phyloP scores from a whole-genome alignment of 345 rosid species.

The Raphanus raphanistrum region DNA sequence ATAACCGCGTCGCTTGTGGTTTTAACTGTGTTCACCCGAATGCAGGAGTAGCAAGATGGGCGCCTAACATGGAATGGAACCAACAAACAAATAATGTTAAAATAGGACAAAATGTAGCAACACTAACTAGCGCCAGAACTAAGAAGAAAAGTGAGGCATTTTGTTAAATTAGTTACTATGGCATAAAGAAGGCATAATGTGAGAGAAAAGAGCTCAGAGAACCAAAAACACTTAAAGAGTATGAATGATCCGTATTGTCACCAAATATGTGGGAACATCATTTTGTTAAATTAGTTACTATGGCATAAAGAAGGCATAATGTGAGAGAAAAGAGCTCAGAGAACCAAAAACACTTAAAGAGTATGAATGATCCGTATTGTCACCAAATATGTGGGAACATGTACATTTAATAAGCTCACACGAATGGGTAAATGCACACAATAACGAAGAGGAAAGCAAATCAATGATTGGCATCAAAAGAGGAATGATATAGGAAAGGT shows the following conservation, averaged over 20 bases:
- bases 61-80: conserved; percentile 43
- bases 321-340: too few species aligned
- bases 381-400: background rate
- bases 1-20: conserved; percentile 67
- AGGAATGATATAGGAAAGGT: background rate
- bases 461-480: background rate
- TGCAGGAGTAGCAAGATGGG: conserved; percentile 82
- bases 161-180: too few species aligned
- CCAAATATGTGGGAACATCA: too few species aligned
- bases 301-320: too few species aligned
- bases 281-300: too few species aligned
- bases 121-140: background rate
- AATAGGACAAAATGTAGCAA: background rate
- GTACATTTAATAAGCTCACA: background rate
- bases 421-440: background rate
- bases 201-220: too few species aligned
- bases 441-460: background rate
- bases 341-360: too few species aligned
- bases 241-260: too few species aligned
- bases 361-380: too few species aligned
- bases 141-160: too few species aligned
- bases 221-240: too few species aligned
- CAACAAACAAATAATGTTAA: background rate
- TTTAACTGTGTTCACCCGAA: conserved; percentile 79
- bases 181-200: too few species aligned